Evolutionary conservation across 495 filamentous ascomycete genomes (phyloP), one percentile per base, ranked within the genome.

Genomic region (Astrocystis sublimbata): DNA sequence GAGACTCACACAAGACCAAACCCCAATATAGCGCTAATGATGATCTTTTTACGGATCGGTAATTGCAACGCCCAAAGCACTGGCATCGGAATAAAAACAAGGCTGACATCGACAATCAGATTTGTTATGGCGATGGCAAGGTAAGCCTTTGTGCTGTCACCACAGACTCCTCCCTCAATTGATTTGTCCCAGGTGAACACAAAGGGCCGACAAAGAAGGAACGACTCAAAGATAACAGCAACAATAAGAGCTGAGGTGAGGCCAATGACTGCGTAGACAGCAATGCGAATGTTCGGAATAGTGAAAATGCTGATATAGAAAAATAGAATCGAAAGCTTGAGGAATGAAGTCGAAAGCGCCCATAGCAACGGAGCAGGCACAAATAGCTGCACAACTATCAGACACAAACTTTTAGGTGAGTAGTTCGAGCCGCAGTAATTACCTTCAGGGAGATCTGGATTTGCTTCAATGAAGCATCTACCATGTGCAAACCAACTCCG

Each of bases 301-400:
- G 58, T 28, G 40, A 66, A 62, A 9, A 66, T 46, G 15, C 6
- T 66, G 6, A 43, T 56, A 31, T 66, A 66, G 43, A 66, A 58
- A 17, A 62, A 31, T 4, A 66, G 64, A 28, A 66, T 60, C 53
- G 64, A 66, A 33, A 66, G 46, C 56, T 66, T 66, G 43, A 49
- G 19, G n/a, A 28, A 10, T 1, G 24, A 49, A 15, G 24, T 24
- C 10, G 45, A 49, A 9, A 24, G 1, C 5, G 24, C 24, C 45
- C 45, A 49, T 49, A 49, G 19, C 10, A 26, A 6, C 10, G 45
- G 45, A 49, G 45, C 19, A 28, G 45, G 10, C 45, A 38, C 36
- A 38, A 38, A 38, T 3, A 38, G 36, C 36, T 38, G n/a, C n/a
- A 38, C 10, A 15, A 38, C n/a, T 38, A 8, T 38, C 10, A 38